Base-by-base conservation (phyloP, 2,329 filamentous ascomycete species). In the Chaetothyriales sp. region DNA sequence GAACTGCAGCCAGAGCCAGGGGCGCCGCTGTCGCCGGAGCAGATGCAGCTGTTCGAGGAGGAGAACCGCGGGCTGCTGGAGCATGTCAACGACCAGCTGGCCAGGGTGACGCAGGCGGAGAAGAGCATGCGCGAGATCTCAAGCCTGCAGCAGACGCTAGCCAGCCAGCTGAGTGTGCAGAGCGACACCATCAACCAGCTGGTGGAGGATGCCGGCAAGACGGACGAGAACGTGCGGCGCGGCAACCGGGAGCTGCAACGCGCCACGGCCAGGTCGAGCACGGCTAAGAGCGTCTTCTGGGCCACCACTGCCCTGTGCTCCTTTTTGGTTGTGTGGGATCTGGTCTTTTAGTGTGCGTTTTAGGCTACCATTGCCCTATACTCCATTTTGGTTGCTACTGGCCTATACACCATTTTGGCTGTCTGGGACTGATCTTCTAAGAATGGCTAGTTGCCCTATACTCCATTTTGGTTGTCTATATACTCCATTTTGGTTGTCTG, bases 41-140 rank as follows among this genome's bases (percentile, higher is more conserved):
- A 97, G 68, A 73, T 92, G 49, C 90, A 95, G 66, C 78, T 95
- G 65, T 97, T 98, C 70, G 89, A 90, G 60, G 80, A 88, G 68
- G 89, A 94, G 64, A 95, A 97, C 65, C 83, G 89, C 67, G 83
- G 87, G 57, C 89, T 98, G 82, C 76, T 97, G 61, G 86, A 85
- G 67, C 86, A 95, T 68, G 95, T 94, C 67, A 88, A 95, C 68
- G 88, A 85, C 69, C 89, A 86, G n/a, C 73, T 97, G 65, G 85
- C 89, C 67, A 92, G 97, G 76, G 88, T 97, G 59, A 86, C 85
- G 86, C 94, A 78, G 22, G 89, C 89, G 0, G 89, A 98, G 67
- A 87, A 86, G 65, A 95, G 89, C 0, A 77, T 98, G 5, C 69
- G 94, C 2, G 92, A 98, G 66, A 95, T 98, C 57, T 85, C 88